Conservation (phyloP, 441 rosid genomes). For the Raphanus hybrid region DNA sequence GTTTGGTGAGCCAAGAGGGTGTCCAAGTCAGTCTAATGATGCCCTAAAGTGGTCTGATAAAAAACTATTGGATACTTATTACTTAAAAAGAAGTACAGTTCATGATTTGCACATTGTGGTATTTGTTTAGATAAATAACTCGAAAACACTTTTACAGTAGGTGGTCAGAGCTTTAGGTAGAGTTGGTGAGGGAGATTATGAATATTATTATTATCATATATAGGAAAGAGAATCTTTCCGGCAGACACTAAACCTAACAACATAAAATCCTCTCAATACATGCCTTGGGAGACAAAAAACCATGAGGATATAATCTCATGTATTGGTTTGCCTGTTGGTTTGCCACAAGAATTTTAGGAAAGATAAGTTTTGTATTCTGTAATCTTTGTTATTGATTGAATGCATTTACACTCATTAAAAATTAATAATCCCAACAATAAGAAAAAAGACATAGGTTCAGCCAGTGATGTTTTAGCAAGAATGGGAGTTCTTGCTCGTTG, state of each 20-base stretch:
- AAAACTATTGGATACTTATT: background rate
- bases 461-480: too few species aligned
- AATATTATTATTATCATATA: slow-evolving; percentile 1
- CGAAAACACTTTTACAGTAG: background rate
- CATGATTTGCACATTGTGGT: slow-evolving; percentile 14
- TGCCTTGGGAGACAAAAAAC: too few species aligned
- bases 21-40: background rate
- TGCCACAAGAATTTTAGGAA: too few species aligned
- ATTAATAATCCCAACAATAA: too few species aligned
- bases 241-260: background rate
- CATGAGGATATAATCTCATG: too few species aligned
- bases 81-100: background rate
- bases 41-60: background rate
- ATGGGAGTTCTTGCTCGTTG: too few species aligned
- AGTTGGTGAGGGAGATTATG: slow-evolving; percentile 10
- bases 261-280: too few species aligned
- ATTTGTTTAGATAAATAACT: background rate
- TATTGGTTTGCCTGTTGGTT: too few species aligned
- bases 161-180: slow-evolving; percentile 12
- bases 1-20: background rate
- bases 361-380: too few species aligned
- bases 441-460: too few species aligned
- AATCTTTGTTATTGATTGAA: too few species aligned
- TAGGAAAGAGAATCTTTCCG: slow-evolving; percentile 12
- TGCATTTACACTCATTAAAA: too few species aligned